Conservation (phyloP, 1,284 basidiomycete species). For the Boletellus deceptivus region DNA sequence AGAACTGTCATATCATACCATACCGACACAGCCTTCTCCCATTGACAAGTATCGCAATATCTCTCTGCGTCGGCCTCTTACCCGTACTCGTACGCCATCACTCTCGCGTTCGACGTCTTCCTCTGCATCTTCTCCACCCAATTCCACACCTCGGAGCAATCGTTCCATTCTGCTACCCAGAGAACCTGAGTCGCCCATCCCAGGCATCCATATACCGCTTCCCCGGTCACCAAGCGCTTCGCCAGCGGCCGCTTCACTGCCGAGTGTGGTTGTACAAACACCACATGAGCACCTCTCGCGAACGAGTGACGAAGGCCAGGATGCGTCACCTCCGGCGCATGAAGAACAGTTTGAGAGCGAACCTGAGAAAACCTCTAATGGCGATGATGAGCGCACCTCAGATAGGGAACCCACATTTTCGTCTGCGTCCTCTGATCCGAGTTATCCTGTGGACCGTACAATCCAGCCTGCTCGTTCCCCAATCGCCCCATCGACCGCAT, state of each 20-base stretch:
- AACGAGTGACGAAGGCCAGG: conserved; percentile 15
- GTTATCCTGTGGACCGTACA: conserved; percentile 26
- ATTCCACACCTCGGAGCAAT: conserved; percentile 63
- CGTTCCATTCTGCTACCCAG: conserved; percentile 42
- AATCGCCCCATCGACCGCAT: conserved; percentile 28
- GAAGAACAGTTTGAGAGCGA: conserved; percentile 23
- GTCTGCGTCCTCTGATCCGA: conserved; percentile 45
- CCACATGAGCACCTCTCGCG: conserved; percentile 14
- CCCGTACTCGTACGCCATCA: conserved; percentile 67
- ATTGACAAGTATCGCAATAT: conserved; percentile 67
- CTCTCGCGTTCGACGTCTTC: conserved; percentile 65
- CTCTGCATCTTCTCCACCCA: conserved; percentile 53
- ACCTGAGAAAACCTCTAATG: conserved; percentile 20
- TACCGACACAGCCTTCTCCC: conserved; percentile 51
- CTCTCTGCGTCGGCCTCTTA: conserved; percentile 50
- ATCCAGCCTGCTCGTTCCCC: conserved; percentile 24
- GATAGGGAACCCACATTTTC: conserved; percentile 65
- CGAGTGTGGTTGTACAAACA: conserved; percentile 26
- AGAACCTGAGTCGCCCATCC: conserved; percentile 45
- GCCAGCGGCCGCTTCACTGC: conserved; percentile 36
- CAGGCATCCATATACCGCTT: conserved; percentile 49
- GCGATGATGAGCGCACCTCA: conserved; percentile 21
- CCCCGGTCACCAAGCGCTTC: conserved; percentile 56
- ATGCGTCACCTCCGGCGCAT: neutral
- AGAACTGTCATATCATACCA: neutral